Evolutionary conservation across 1,139 yeast genomes (phyloP).

Genomic region (Diutina pseudorugosa): DNA sequence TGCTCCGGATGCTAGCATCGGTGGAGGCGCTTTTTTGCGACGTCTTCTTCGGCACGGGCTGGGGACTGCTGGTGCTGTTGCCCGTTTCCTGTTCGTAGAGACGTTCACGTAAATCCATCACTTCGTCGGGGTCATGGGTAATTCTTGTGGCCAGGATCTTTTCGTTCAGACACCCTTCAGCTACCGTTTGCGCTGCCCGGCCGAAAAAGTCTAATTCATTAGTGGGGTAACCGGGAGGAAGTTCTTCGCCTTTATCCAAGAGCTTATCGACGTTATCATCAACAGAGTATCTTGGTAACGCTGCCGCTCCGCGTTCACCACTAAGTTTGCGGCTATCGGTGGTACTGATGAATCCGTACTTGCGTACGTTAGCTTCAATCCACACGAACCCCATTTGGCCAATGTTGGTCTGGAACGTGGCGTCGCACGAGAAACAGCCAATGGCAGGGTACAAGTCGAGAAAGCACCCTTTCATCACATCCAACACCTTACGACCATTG

Average conservation of each 20-base stretch:
- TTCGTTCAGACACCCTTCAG: constrained; percentile 8
- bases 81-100: constrained; percentile 18
- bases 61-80: neutral
- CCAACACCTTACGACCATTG: constrained; percentile 80
- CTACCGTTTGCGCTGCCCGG: constrained; percentile 18
- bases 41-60: neutral
- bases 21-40: neutral
- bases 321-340: constrained; percentile 30
- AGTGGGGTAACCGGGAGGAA: constrained; percentile 58
- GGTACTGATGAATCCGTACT: constrained; percentile 76
- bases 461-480: constrained; percentile 67
- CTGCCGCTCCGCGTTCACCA: constrained; percentile 33
- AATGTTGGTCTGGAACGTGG: constrained; percentile 63
- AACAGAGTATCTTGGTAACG: constrained; percentile 27
- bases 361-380: constrained; percentile 89
- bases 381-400: constrained; percentile 91
- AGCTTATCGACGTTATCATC: constrained; percentile 26
- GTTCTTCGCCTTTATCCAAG: constrained; percentile 59
- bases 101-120: constrained; percentile 27
- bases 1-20: neutral
- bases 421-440: constrained; percentile 72
- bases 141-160: neutral
- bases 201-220: constrained; percentile 60
- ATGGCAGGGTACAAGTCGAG: constrained; percentile 79
- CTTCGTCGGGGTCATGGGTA: constrained; percentile 27